phyloP scores from a whole-genome alignment of 1,139 yeast species.

The Scheffersomyces titani region DNA sequence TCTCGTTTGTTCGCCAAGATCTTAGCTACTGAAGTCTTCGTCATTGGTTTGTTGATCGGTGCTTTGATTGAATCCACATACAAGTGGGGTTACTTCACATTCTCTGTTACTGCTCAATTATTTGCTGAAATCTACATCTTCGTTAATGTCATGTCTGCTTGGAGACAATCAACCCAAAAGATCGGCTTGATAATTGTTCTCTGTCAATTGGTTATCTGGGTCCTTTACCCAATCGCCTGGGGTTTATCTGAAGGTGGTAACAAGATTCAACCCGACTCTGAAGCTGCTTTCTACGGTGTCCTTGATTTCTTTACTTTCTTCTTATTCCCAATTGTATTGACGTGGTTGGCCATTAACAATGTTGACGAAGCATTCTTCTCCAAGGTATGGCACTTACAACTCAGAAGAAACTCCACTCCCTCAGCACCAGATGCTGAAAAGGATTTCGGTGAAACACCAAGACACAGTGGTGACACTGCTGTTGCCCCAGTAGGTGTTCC shows the following conservation, averaged over 20 bases:
- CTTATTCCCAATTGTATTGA: constrained; percentile 39
- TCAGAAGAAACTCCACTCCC: background rate
- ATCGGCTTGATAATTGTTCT: constrained; percentile 26
- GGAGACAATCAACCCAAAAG: constrained; percentile 4
- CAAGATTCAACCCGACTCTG: constrained; percentile 64
- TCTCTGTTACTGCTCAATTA: constrained; percentile 37
- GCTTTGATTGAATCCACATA: constrained; percentile 54
- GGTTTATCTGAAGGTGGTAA: constrained; percentile 71
- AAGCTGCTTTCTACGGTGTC: constrained; percentile 65
- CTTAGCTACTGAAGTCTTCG: constrained; percentile 49
- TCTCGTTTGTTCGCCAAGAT: constrained; percentile 31
- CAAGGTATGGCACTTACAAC: constrained; percentile 20
- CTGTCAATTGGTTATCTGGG: constrained; percentile 37
- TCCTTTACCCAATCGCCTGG: constrained; percentile 61
- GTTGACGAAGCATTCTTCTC: constrained; percentile 34
- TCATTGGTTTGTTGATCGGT: constrained; percentile 57
- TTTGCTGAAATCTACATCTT: constrained; percentile 35
- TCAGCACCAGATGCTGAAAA: constrained; percentile 18
- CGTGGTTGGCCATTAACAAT: constrained; percentile 28
- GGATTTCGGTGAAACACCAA: constrained; percentile 21
- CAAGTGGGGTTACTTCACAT: constrained; percentile 66
- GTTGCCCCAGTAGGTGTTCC: constrained; percentile 10
- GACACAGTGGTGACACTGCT: constrained; percentile 21
- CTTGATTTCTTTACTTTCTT: constrained; percentile 53
- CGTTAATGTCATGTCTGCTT: constrained; percentile 13